Evolutionary conservation across 148 eudicot genomes (phyloP).

Genomic region (Limonium bicolor): DNA sequence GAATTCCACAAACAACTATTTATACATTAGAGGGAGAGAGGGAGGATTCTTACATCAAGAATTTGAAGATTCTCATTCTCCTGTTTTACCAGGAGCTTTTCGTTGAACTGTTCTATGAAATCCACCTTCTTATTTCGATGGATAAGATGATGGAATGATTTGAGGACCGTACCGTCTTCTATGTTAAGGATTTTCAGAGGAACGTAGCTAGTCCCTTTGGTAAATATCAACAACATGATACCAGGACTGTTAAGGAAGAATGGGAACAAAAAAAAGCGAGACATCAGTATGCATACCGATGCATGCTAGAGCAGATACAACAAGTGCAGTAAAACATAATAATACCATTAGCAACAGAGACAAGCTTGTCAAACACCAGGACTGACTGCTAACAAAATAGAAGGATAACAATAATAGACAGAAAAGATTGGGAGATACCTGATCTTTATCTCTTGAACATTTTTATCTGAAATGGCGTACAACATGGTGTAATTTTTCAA

Average conservation of each 20-base stretch:
- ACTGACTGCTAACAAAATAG: too few relatives aligned
- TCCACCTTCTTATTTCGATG: conserved; percentile 94
- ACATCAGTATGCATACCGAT: too few relatives aligned
- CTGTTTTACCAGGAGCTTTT: conserved; percentile 96
- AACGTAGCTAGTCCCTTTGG: conserved; percentile 57
- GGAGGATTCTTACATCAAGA: conserved; percentile 52
- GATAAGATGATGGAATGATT: conserved; percentile 82
- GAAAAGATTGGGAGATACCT: too few relatives aligned
- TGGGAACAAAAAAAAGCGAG: neutral
- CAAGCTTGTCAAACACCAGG: too few relatives aligned
- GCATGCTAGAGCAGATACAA: too few relatives aligned
- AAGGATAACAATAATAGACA: too few relatives aligned
- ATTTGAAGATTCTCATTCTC: conserved; percentile 95
- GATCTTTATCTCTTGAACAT: conserved; percentile 93
- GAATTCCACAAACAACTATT: neutral
- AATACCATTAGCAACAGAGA: too few relatives aligned
- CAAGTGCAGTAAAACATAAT: too few relatives aligned
- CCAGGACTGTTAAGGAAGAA: conserved; percentile 61
- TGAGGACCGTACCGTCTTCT: conserved; percentile 95
- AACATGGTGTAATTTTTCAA: conserved; percentile 75
- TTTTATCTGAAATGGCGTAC: conserved; percentile 85
- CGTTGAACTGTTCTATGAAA: conserved; percentile 95
- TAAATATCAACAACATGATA: conserved; percentile 82
- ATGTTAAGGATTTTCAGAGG: conserved; percentile 92
- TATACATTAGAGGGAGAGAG: neutral